These are phyloP conservation scores for Paraconiothyrium sp. DNA, from an alignment of 2,329 filamentous ascomycete genomes.

Conservation along the genomic window DNA sequence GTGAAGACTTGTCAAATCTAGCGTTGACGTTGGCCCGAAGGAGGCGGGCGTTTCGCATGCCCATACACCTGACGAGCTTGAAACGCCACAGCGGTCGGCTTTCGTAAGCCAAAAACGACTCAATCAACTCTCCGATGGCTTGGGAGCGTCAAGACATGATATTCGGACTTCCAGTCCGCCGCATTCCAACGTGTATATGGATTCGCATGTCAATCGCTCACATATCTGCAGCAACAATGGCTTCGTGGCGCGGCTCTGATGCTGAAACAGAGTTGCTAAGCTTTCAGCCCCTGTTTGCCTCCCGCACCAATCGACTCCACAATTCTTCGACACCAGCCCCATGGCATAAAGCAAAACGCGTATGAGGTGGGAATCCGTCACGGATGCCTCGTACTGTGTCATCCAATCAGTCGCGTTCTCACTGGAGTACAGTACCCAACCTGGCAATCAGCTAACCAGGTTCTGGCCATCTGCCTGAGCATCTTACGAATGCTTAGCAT, in stretches of 20 bases:
- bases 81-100: constrained; percentile 17
- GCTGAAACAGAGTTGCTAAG: constrained; percentile 36
- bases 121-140: neutral
- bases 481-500: constrained; percentile 23
- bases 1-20: constrained; percentile 28
- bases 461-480: constrained; percentile 20
- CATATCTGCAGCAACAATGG: neutral
- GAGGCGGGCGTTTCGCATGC: constrained; percentile 26
- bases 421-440: constrained; percentile 22
- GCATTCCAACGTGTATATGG: neutral
- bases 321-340: constrained; percentile 35
- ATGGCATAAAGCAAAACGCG: constrained; percentile 42
- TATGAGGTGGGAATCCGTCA: constrained; percentile 39
- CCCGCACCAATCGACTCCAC: constrained; percentile 36
- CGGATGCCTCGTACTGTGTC: constrained; percentile 20
- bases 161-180: neutral
- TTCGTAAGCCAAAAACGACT: constrained; percentile 9
- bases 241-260: constrained; percentile 17
- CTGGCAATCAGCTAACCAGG: constrained; percentile 24
- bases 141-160: neutral
- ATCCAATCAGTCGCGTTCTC: constrained; percentile 33
- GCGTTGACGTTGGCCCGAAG: constrained; percentile 15
- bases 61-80: constrained; percentile 22
- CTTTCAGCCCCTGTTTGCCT: constrained; percentile 29
- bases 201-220: neutral